A percentile compares a stretch with the other conserved stretches of the same genome.
Evolutionary conservation across 2,329 filamentous ascomycete species (phyloP).

Genomic region (Alternaria dauci): DNA sequence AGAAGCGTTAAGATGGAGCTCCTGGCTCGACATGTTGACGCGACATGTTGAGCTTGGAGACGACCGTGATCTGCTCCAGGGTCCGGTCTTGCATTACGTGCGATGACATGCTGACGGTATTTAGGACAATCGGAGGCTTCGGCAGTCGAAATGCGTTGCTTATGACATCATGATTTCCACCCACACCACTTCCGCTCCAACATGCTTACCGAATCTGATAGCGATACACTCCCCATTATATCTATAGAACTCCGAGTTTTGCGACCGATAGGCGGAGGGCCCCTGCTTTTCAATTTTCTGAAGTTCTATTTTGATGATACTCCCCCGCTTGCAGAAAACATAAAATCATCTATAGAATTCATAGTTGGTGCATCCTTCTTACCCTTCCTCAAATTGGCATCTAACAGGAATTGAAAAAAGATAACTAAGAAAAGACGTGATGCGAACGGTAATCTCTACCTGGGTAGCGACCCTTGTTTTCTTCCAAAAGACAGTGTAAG

Average conservation of each 20-base stretch:
- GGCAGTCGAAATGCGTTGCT: constrained; percentile 1
- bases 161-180: constrained; percentile 16
- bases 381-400: neutral
- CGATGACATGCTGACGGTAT: constrained; percentile 15
- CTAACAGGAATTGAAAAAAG: neutral
- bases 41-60: neutral
- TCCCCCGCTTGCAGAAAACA: no score
- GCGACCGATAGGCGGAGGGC: no score
- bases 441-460: neutral
- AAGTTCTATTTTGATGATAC: no score
- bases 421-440: neutral
- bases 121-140: neutral
- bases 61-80: constrained; percentile 8
- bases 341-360: neutral
- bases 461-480: neutral
- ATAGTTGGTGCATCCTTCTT: neutral
- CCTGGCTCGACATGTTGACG: neutral
- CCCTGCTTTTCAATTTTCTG: no score
- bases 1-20: neutral
- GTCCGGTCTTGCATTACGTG: constrained; percentile 7
- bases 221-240: neutral
- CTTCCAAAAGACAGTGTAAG: neutral
- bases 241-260: no score
- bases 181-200: neutral
- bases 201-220: neutral